These are phyloP conservation scores for Balakata baccata DNA, from an alignment of 345 rosid species.

Conservation along the genomic window DNA sequence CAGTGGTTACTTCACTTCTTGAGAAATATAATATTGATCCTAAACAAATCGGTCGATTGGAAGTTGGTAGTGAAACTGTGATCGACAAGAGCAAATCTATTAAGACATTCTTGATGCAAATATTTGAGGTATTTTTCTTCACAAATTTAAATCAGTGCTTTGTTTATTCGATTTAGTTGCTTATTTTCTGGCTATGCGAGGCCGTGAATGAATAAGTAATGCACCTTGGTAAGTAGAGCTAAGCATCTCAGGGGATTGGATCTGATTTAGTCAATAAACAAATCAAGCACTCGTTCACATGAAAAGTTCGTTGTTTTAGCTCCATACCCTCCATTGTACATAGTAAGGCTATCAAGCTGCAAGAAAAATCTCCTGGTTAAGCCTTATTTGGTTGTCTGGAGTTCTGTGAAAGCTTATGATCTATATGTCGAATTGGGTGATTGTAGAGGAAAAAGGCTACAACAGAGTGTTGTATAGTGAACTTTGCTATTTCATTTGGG, in stretches of 20 bases:
- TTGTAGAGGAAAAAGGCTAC: background rate
- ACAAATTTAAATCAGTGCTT: background rate
- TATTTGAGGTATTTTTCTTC: constrained; percentile 69
- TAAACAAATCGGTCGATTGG: constrained; percentile 88
- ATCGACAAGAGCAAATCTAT: constrained; percentile 99
- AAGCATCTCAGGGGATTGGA: background rate
- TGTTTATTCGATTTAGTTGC: background rate
- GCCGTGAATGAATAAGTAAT: too few species aligned
- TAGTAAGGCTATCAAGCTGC: too few species aligned
- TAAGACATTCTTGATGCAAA: constrained; percentile 96
- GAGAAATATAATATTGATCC: constrained; percentile 91
- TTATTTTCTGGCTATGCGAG: background rate
- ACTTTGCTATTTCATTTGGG: background rate
- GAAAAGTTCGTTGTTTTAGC: background rate
- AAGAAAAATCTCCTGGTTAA: too few species aligned
- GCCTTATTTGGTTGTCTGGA: background rate
- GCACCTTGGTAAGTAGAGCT: background rate
- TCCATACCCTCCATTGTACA: too few species aligned
- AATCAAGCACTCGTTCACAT: background rate
- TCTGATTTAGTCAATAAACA: background rate
- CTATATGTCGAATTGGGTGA: background rate
- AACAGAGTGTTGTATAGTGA: background rate
- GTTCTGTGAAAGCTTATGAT: background rate
- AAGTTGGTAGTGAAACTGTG: constrained; percentile 99
- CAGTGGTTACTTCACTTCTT: constrained; percentile 81